Percentiles rank a stretch among this genome's conserved stretches.
phyloP scores from a whole-genome alignment of 2,329 filamentous ascomycete genomes.

The Xylaria sp. region DNA sequence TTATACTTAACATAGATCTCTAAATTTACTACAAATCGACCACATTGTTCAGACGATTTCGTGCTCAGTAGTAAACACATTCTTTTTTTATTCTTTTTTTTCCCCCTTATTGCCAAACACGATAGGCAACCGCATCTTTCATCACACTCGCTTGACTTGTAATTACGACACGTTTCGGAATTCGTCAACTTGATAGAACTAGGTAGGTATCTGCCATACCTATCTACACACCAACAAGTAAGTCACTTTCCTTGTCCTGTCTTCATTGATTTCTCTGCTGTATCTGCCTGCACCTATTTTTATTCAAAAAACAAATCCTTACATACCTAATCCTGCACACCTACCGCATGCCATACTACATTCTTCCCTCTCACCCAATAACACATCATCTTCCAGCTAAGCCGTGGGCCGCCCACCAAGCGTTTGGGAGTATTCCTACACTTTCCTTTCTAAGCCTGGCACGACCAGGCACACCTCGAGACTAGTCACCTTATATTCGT shows the following conservation, averaged over 20 bases:
- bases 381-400: neutral
- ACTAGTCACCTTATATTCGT: neutral
- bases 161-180: neutral
- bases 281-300: neutral
- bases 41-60: conserved; percentile 22
- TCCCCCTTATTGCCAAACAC: neutral
- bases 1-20: conserved; percentile 15
- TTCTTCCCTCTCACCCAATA: neutral
- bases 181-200: neutral
- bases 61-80: conserved; percentile 15
- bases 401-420: neutral
- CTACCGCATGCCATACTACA: neutral
- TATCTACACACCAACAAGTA: conserved; percentile 14
- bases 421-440: neutral
- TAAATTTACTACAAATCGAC: conserved; percentile 10
- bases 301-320: neutral
- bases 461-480: neutral
- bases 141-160: conserved; percentile 6
- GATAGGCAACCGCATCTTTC: conserved; percentile 6
- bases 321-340: neutral
- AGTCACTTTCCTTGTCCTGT: conserved; percentile 13
- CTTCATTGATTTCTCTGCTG: neutral
- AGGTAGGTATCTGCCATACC: neutral
- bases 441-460: neutral
- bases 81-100: conserved; percentile 17